Conservation (phyloP, 2,329 filamentous ascomycete species). For the Trichoderma sp. region DNA sequence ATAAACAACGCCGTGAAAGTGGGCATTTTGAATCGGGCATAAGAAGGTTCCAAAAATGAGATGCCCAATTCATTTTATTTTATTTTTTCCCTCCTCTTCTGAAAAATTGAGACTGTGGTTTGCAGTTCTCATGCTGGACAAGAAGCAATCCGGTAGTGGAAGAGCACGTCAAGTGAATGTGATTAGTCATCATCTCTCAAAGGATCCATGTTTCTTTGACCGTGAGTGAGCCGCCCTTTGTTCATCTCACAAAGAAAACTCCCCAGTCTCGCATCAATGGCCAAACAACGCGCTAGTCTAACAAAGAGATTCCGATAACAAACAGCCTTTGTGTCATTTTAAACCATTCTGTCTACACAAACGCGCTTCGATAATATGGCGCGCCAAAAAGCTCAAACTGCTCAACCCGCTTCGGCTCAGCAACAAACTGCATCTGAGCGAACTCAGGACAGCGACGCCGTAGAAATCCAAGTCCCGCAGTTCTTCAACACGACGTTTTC, state of each 20-base stretch:
- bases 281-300: not conserved
- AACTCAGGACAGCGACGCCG: slow-evolving; percentile 9
- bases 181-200: not conserved
- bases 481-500: slow-evolving; percentile 60
- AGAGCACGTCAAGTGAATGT: not conserved
- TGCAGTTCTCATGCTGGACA: not conserved
- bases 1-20: not conserved
- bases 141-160: not conserved
- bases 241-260: not conserved
- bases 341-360: not conserved
- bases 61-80: too few species aligned
- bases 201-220: not conserved
- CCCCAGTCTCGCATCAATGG: not conserved
- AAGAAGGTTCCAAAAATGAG: too few species aligned
- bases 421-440: not conserved
- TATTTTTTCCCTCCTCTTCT: not conserved
- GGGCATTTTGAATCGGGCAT: too few species aligned
- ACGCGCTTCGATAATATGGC: slow-evolving; percentile 8
- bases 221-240: not conserved
- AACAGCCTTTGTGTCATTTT: not conserved
- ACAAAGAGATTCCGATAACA: not conserved
- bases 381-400: slow-evolving; percentile 4
- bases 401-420: not conserved
- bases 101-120: not conserved
- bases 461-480: slow-evolving; percentile 33